phyloP scores from a whole-genome alignment of 148 eudicot genomes.

The Tetragonia tetragonoides region DNA sequence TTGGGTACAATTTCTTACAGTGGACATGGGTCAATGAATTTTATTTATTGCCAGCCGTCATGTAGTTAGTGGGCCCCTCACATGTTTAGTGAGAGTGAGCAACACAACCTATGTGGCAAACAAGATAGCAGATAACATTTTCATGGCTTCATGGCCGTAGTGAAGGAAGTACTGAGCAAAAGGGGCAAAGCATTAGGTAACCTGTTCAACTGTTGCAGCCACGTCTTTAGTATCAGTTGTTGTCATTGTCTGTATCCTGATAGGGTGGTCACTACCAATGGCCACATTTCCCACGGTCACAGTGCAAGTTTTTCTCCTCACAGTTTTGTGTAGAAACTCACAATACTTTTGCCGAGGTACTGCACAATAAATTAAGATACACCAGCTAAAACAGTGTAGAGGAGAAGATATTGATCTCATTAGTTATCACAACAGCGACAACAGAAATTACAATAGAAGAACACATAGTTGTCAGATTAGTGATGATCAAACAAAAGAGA shows the following conservation, averaged over 20 bases:
- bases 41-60: no score
- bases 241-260: constrained; percentile 96
- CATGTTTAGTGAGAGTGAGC: neutral
- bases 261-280: constrained; percentile 92
- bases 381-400: neutral
- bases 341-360: constrained; percentile 96
- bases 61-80: neutral
- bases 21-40: no score
- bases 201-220: constrained; percentile 89
- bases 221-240: constrained; percentile 96
- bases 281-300: constrained; percentile 96
- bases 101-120: neutral
- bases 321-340: constrained; percentile 74
- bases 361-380: constrained; percentile 27
- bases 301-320: constrained; percentile 86
- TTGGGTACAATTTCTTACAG: no score
- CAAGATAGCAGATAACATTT: neutral
- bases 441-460: neutral
- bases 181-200: constrained; percentile 21
- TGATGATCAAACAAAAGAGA: neutral
- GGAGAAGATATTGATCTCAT: neutral
- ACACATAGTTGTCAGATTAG: neutral
- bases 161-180: neutral
- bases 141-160: neutral
- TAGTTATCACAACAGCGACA: neutral